Evolutionary conservation across 495 filamentous ascomycete species (phyloP).

Genomic region (Parachaetomium inaequale): DNA sequence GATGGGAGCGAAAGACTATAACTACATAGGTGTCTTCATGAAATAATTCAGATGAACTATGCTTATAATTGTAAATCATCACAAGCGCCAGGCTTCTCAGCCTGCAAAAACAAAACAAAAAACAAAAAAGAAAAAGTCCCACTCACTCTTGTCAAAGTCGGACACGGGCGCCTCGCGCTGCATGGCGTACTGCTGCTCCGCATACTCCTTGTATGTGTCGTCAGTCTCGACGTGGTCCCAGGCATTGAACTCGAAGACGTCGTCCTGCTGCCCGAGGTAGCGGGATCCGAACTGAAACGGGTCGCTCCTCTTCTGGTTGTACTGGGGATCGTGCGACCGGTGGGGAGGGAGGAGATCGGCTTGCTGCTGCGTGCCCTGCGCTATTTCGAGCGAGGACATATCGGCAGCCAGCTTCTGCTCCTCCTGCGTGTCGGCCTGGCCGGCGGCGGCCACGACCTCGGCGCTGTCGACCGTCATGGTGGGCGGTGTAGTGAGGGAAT

Average conservation of each 20-base stretch:
- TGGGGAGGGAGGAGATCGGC: conserved; percentile 40
- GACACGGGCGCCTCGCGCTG: conserved; percentile 80
- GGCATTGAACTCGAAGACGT: conserved; percentile 94
- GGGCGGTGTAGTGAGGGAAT: background rate
- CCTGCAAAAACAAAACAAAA: background rate
- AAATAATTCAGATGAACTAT: conserved; percentile 62
- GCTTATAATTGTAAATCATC: conserved; percentile 56
- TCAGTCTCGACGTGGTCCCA: conserved; percentile 97
- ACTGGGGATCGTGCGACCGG: conserved; percentile 52
- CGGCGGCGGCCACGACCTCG: conserved; percentile 11
- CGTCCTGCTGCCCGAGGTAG: conserved; percentile 71
- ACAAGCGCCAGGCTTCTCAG: conserved; percentile 30
- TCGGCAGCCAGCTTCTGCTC: conserved; percentile 30
- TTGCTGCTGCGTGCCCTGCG: conserved; percentile 14
- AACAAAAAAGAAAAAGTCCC: conserved; percentile 14
- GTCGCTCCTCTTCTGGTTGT: conserved; percentile 75
- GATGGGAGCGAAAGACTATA: conserved; percentile 65
- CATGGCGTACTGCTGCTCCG: conserved; percentile 71
- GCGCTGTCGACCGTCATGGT: conserved; percentile 24
- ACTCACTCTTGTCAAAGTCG: conserved; percentile 73
- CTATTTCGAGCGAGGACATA: conserved; percentile 32
- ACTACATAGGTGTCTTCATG: conserved; percentile 50
- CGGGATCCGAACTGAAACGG: conserved; percentile 96
- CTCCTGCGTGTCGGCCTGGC: conserved; percentile 17
- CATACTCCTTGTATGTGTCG: conserved; percentile 74